A percentile compares a stretch with the other conserved stretches of the same genome.
Evolutionary conservation across 2,329 filamentous ascomycete species (phyloP).

Genomic region (Aspergillus vadensis): DNA sequence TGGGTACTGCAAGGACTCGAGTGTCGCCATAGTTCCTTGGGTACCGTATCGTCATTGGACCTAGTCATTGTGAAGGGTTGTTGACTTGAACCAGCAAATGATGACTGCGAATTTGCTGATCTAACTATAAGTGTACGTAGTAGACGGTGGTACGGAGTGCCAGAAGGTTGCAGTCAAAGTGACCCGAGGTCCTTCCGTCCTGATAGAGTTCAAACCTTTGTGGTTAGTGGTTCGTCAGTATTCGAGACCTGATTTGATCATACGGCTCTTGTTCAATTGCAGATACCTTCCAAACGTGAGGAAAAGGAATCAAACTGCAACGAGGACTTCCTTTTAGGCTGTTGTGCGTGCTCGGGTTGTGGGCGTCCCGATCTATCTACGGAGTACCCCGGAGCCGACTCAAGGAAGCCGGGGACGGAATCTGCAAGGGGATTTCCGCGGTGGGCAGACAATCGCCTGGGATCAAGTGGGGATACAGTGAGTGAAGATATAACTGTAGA

Average conservation of each 20-base stretch:
- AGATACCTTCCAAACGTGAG: background rate
- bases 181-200: background rate
- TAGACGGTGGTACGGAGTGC: background rate
- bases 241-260: background rate
- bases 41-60: constrained; percentile 14
- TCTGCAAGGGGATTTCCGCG: background rate
- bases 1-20: constrained; percentile 65
- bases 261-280: background rate
- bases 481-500: background rate
- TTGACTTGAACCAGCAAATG: background rate
- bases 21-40: constrained; percentile 69
- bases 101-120: background rate
- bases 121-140: background rate
- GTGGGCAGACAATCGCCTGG: background rate
- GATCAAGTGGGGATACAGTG: background rate
- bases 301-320: background rate
- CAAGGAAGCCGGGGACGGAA: background rate
- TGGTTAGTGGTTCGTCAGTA: background rate
- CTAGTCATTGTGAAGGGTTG: background rate
- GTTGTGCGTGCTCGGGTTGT: background rate
- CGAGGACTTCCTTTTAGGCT: background rate
- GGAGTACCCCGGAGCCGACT: background rate
- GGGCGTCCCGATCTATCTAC: background rate
- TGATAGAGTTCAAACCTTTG: background rate
- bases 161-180: background rate